phyloP scores from a whole-genome alignment of 352 stramenopile genomes.

The Phytophthora aleatoria region DNA sequence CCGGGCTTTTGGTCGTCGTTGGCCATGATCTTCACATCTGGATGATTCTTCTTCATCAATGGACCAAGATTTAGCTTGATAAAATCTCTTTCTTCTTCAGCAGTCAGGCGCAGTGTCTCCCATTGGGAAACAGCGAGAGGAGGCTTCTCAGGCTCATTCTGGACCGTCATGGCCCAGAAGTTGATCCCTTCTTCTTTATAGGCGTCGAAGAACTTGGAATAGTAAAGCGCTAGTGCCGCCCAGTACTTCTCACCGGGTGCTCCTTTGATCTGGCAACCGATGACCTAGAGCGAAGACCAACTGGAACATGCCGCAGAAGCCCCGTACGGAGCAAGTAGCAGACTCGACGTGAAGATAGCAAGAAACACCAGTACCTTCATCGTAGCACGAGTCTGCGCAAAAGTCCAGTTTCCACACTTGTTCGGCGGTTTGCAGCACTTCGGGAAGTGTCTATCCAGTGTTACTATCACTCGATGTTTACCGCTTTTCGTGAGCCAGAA shows the following conservation, averaged over 20 bases:
- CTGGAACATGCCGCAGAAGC: constrained; percentile 6
- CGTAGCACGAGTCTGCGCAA: not conserved
- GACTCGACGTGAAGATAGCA: not conserved
- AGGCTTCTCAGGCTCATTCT: constrained; percentile 79
- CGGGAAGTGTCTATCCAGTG: not conserved
- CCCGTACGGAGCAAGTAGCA: constrained; percentile 2
- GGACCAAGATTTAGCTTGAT: constrained; percentile 80
- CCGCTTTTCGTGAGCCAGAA: not conserved
- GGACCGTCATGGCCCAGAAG: constrained; percentile 80
- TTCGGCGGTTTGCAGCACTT: not conserved
- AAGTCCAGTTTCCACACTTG: not conserved
- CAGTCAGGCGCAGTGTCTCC: constrained; percentile 56
- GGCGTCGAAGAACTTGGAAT: constrained; percentile 16
- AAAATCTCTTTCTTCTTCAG: constrained; percentile 58
- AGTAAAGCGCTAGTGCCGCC: constrained; percentile 45
- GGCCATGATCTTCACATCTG: constrained; percentile 78
- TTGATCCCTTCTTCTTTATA: constrained; percentile 57
- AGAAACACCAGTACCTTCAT: constrained; percentile 2
- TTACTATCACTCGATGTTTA: not conserved
- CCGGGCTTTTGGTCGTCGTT: constrained; percentile 82
- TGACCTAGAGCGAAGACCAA: constrained; percentile 24
- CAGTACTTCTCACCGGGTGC: constrained; percentile 61
- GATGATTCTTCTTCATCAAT: constrained; percentile 60
- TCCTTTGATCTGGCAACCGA: constrained; percentile 56
- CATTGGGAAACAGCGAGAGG: constrained; percentile 41